Evolutionary conservation across 805 yeast species (phyloP), one percentile per base, ranked within the genome.

Genomic region (Citeromyces matritensis): DNA sequence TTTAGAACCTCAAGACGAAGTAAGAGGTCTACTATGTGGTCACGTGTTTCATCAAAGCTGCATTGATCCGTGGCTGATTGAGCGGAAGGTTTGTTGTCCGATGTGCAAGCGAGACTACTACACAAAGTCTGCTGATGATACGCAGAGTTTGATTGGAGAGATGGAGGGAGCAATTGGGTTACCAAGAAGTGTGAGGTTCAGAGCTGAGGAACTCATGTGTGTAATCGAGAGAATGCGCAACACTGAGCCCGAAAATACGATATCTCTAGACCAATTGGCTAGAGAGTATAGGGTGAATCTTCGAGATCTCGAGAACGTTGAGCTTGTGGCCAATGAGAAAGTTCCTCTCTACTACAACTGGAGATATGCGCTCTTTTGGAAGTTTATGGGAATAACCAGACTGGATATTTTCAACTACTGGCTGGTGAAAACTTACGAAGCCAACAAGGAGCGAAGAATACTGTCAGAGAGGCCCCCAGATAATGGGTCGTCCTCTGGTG

Each of bases 21-120:
- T 82, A 2, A 66, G 94, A 31, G 83, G 83, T 0, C 59, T 83
- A 28, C 58, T 79, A 8, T 82, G 94, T 54, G 84, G 85, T 3
- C 94, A 82, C 51, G 84, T 77, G 2, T 82, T 74, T 63, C 94
- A 82, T 45, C 61, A 74, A 14, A 75, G 65, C 11, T 82, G 94
- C 51, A 63, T 83, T 33, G 84, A 77, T 39, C 86, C 86, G 2
- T 82, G 94, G 94, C 56, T 82, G 30, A 73, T 71, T 3, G 67
- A 69, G 39, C 58, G 88, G 40, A 64, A 78, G 30, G 86, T 85
- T 1, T 75, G 82, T 42, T 82, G 94, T 47, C 94, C 94, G 6
- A 71, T 76, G 60, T 82, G 94, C 52, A 79, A 81, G 44, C 55
- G 76, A 23, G 84, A 74, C 46, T 75, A 73, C 46, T 69, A 62